phyloP scores from a whole-genome alignment of 2,329 filamentous ascomycete genomes.

The Madurella fahalii region DNA sequence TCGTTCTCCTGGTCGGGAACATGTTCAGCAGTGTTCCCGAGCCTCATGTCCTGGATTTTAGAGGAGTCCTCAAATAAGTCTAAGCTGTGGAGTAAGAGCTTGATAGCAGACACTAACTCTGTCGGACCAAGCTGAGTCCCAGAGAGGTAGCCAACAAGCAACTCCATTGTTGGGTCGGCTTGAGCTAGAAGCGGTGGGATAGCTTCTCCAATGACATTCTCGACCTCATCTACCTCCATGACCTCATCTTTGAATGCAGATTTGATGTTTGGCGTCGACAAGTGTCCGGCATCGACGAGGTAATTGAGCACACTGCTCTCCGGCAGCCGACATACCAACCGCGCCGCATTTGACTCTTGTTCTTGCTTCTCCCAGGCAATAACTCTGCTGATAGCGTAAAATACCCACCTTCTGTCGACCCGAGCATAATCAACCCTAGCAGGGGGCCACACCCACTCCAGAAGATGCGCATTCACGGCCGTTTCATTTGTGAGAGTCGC shows the following conservation, averaged over 20 bases:
- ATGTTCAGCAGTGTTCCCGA: slow-evolving; percentile 31
- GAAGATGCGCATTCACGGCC: slow-evolving; percentile 25
- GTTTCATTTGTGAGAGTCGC: slow-evolving; percentile 11
- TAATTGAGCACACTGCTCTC: slow-evolving; percentile 55
- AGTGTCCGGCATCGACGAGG: slow-evolving; percentile 56
- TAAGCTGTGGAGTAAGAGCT: slow-evolving; percentile 64
- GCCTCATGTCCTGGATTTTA: slow-evolving; percentile 26
- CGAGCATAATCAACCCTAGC: slow-evolving; percentile 45
- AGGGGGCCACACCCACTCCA: slow-evolving; percentile 50
- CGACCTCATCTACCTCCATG: slow-evolving; percentile 39
- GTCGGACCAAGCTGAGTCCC: slow-evolving; percentile 60
- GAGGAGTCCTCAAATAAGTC: slow-evolving; percentile 50
- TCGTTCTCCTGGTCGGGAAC: slow-evolving; percentile 30
- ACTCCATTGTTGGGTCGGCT: slow-evolving; percentile 63
- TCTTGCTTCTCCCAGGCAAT: slow-evolving; percentile 51
- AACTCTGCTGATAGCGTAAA: slow-evolving; percentile 59
- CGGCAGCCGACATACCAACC: slow-evolving; percentile 41
- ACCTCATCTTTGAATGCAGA: slow-evolving; percentile 52
- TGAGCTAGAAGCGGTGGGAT: slow-evolving; percentile 59
- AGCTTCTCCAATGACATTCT: slow-evolving; percentile 53
- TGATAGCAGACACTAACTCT: slow-evolving; percentile 64
- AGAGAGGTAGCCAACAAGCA: slow-evolving; percentile 62
- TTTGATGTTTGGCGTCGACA: slow-evolving; percentile 56
- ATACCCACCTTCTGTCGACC: slow-evolving; percentile 62
- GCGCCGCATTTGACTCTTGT: slow-evolving; percentile 39